phyloP scores from a whole-genome alignment of 768 basidiomycete species.

The Nidula microcarpa region DNA sequence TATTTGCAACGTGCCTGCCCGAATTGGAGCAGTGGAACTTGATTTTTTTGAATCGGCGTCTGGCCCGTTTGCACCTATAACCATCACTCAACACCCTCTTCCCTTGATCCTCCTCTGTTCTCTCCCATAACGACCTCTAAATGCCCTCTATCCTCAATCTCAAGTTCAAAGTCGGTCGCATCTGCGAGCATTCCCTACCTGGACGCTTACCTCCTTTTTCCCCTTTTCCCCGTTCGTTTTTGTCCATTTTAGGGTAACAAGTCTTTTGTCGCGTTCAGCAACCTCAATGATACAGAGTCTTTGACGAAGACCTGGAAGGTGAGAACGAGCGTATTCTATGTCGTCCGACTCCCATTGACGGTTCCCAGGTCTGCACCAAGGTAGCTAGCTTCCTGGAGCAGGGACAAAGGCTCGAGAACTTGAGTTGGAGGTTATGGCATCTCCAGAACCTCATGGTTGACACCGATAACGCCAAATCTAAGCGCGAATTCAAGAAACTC shows the following conservation, averaged over 20 bases:
- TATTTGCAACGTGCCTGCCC: background rate
- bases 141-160: constrained; percentile 85
- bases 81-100: background rate
- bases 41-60: background rate
- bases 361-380: constrained; percentile 76
- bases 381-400: constrained; percentile 90
- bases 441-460: constrained; percentile 91
- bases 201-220: constrained; percentile 6
- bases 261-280: constrained; percentile 91
- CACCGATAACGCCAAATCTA: constrained; percentile 83
- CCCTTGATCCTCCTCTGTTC: constrained; percentile 3
- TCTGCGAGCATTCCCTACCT: constrained; percentile 8
- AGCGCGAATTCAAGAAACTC: constrained; percentile 88
- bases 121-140: constrained; percentile 11
- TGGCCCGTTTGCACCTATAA: background rate
- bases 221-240: constrained; percentile 9
- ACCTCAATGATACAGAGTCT: constrained; percentile 80
- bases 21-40: background rate
- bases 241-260: constrained; percentile 73
- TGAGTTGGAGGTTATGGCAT: constrained; percentile 92
- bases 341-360: background rate
- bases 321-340: constrained; percentile 1
- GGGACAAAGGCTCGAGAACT: constrained; percentile 87
- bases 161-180: constrained; percentile 69
- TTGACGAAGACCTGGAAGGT: constrained; percentile 93